Conservation (phyloP, 2,329 filamentous ascomycete genomes). For the Didymella sp. region DNA sequence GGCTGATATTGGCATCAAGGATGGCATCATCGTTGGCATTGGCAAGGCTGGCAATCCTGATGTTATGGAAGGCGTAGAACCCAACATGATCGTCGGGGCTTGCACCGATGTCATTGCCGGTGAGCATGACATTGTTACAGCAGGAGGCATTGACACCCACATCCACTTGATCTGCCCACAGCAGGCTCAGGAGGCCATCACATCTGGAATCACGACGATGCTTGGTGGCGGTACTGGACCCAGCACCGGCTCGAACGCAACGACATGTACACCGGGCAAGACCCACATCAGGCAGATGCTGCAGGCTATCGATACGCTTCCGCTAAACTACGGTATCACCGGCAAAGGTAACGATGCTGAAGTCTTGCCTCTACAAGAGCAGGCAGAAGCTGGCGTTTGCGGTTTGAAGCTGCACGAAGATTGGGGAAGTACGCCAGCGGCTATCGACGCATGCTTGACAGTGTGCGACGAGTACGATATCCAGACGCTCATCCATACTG, state of each 20-base stretch:
- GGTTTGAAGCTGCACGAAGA: conserved; percentile 96
- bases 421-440: conserved; percentile 90
- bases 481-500: conserved; percentile 93
- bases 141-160: conserved; percentile 84
- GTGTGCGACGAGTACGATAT: conserved; percentile 93
- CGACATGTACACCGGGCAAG: conserved; percentile 88
- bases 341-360: conserved; percentile 91
- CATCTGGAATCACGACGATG: conserved; percentile 88
- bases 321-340: conserved; percentile 88
- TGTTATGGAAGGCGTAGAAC: conserved; percentile 86
- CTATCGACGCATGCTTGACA: conserved; percentile 80
- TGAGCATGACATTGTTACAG: conserved; percentile 89
- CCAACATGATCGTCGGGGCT: conserved; percentile 80
- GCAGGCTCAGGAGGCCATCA: conserved; percentile 81
- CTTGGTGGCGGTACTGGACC: conserved; percentile 91
- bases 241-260: conserved; percentile 88
- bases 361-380: conserved; percentile 74
- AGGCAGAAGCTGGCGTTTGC: conserved; percentile 82
- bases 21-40: conserved; percentile 84
- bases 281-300: conserved; percentile 88
- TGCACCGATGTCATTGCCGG: conserved; percentile 92
- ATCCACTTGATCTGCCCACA: conserved; percentile 97
- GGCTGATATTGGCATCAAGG: conserved; percentile 92
- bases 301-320: conserved; percentile 80
- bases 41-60: conserved; percentile 98